phyloP scores from a whole-genome alignment of 768 basidiomycete genomes.

The Lenzites betulinus region DNA sequence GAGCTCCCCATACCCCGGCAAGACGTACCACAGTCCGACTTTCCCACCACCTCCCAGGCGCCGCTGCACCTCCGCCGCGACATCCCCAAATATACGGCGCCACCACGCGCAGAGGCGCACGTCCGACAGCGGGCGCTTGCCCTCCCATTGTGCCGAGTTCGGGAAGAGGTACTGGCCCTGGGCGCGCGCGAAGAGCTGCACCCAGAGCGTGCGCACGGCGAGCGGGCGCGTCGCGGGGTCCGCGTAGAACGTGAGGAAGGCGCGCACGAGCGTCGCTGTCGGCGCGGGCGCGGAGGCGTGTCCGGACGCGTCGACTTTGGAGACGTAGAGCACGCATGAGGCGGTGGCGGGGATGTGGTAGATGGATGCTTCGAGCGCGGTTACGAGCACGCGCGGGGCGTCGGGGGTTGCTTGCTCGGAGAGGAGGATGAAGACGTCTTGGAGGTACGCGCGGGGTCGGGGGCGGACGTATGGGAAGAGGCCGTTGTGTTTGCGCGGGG shows the following conservation, averaged over 20 bases:
- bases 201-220: slow-evolving; percentile 59
- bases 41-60: slow-evolving; percentile 31
- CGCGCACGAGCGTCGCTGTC: slow-evolving; percentile 65
- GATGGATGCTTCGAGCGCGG: slow-evolving; percentile 77
- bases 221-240: slow-evolving; percentile 65
- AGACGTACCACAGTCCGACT: slow-evolving; percentile 55
- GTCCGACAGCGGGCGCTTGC: slow-evolving; percentile 78
- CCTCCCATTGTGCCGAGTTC: slow-evolving; percentile 68
- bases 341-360: slow-evolving; percentile 73
- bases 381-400: slow-evolving; percentile 61
- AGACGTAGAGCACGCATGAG: slow-evolving; percentile 80
- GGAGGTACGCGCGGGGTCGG: slow-evolving; percentile 64
- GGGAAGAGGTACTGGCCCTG: slow-evolving; percentile 95
- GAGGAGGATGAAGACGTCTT: slow-evolving; percentile 77
- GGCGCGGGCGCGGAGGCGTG: slow-evolving; percentile 65
- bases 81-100: slow-evolving; percentile 70
- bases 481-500: slow-evolving; percentile 63
- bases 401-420: slow-evolving; percentile 58
- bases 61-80: slow-evolving; percentile 45
- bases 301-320: slow-evolving; percentile 94
- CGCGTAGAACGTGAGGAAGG: slow-evolving; percentile 66
- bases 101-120: slow-evolving; percentile 89
- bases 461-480: slow-evolving; percentile 78
- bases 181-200: slow-evolving; percentile 89
- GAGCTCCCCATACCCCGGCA: slow-evolving; percentile 68